Percentiles rank a stretch among this genome's conserved stretches.
These are phyloP conservation scores for Ogataea angusta DNA, from an alignment of 805 yeast genomes.

Conservation along the genomic window DNA sequence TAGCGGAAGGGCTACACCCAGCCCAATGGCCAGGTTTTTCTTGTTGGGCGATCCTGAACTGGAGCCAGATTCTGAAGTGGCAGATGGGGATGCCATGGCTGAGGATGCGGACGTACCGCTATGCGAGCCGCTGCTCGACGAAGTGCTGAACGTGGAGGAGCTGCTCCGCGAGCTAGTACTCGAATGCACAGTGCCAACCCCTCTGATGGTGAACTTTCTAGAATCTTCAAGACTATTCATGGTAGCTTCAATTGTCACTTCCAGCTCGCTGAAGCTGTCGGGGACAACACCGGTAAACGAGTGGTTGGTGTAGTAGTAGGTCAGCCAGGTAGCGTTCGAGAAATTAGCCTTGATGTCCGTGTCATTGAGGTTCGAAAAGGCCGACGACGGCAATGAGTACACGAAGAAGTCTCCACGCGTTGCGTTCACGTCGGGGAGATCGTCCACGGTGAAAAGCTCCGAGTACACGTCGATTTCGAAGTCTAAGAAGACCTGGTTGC, in stretches of 20 bases:
- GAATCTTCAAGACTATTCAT: slow-evolving; percentile 36
- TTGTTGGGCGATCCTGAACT: slow-evolving; percentile 19
- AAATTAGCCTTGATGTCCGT: slow-evolving; percentile 48
- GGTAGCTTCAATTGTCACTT: slow-evolving; percentile 41
- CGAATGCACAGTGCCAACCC: slow-evolving; percentile 38
- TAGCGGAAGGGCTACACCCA: slow-evolving; percentile 83
- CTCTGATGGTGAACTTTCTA: slow-evolving; percentile 50
- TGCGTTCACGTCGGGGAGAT: slow-evolving; percentile 61
- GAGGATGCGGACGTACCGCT: slow-evolving; percentile 3
- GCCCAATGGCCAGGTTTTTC: slow-evolving; percentile 76
- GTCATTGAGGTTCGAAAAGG: slow-evolving; percentile 51
- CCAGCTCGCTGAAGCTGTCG: slow-evolving; percentile 38
- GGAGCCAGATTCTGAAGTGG: slow-evolving; percentile 16
- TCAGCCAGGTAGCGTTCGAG: slow-evolving; percentile 58
- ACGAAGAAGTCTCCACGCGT: slow-evolving; percentile 60
- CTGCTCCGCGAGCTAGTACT: slow-evolving; percentile 21
- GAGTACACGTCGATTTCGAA: slow-evolving; percentile 52
- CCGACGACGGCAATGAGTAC: slow-evolving; percentile 51
- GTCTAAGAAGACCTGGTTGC: slow-evolving; percentile 56
- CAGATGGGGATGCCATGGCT: slow-evolving; percentile 5
- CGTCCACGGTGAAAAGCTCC: slow-evolving; percentile 52
- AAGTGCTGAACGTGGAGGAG: slow-evolving; percentile 20
- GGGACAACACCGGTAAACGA: slow-evolving; percentile 73
- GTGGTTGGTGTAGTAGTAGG: slow-evolving; percentile 53
- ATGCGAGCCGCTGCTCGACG: slow-evolving; percentile 6